Base-by-base conservation (phyloP, 371 early-diverging fungal genomes). In the Rhizopus sp. region DNA sequence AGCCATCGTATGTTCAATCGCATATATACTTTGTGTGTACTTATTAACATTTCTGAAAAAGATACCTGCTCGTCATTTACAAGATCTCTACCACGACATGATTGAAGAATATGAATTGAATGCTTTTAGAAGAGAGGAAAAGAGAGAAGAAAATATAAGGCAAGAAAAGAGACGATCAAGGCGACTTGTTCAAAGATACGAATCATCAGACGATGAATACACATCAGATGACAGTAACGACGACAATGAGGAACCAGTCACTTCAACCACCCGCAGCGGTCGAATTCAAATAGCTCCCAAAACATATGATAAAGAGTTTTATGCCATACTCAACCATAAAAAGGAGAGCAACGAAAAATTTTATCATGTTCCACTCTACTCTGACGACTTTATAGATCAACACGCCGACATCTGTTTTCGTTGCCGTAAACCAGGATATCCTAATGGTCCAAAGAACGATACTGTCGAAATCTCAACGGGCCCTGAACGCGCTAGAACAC, bases 31-130 rank as follows among this genome's bases (percentile, higher is more conserved):
- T 32, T 10, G 32, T 15, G 15, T 15, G 10, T 16, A 30, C 15
- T 39, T 29, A 12, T 52, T 51, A 39, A 7, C 10, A 30, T 7
- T 12, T 33, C 2, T 23, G 0, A 23, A 23, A n/a, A 41, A 63
- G 63, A 35, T 63, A 3, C 23, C 58, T 15, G 41, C 42, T 31
- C 33, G 41, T 4, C 10, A 15, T n/a, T 42, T 63, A 17, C 37
- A 49, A 34, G 35, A 31, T 9, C 30, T 33, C 29, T 46, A 57
- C 23, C 34, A 29, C 13, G 7, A 40, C 8, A 29, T 63, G 5
- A 23, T 63, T 2, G 41, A 63, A n/a, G 37, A 53, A 10, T 63
- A 44, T 37, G 63, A 63, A 45, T 9, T 52, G 9, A 37, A 47
- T 9, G 35, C 7, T 4, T 48, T 50, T 12, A 30, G 10, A 9